These are phyloP conservation scores for Penicillium egyptiacum DNA, from an alignment of 495 filamentous ascomycete species.

Conservation along the genomic window DNA sequence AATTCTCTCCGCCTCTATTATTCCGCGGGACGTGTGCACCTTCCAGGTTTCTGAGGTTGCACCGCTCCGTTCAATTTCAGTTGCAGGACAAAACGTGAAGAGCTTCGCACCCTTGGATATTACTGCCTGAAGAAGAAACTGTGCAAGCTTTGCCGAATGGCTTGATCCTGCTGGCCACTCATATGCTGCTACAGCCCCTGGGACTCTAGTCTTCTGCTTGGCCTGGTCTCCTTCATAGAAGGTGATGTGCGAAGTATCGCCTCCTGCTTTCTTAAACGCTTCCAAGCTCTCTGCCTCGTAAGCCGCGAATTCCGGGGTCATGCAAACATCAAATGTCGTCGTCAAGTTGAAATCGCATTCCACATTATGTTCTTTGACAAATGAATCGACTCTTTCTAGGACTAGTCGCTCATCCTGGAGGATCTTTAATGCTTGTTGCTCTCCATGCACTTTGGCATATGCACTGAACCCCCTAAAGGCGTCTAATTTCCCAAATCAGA, in stretches of 20 bases:
- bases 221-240: conserved; percentile 27
- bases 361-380: conserved; percentile 29
- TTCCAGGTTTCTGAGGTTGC: conserved; percentile 19
- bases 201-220: conserved; percentile 23
- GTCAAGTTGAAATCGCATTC: conserved; percentile 34
- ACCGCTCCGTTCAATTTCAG: conserved; percentile 16
- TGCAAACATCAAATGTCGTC: conserved; percentile 35
- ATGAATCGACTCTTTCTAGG: conserved; percentile 27
- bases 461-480: conserved; percentile 36
- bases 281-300: conserved; percentile 29
- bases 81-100: conserved; percentile 31
- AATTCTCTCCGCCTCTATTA: conserved; percentile 23
- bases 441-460: conserved; percentile 33
- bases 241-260: conserved; percentile 29
- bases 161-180: conserved; percentile 36
- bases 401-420: conserved; percentile 31
- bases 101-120: conserved; percentile 24
- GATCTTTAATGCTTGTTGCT: conserved; percentile 33
- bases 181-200: conserved; percentile 31
- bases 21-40: conserved; percentile 25
- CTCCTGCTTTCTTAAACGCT: conserved; percentile 29
- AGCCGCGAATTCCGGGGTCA: conserved; percentile 31
- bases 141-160: conserved; percentile 34
- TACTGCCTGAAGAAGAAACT: conserved; percentile 28
- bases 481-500: conserved; percentile 15